These are phyloP conservation scores for Suillus ampliporus DNA, from an alignment of 768 basidiomycete genomes.

Conservation along the genomic window DNA sequence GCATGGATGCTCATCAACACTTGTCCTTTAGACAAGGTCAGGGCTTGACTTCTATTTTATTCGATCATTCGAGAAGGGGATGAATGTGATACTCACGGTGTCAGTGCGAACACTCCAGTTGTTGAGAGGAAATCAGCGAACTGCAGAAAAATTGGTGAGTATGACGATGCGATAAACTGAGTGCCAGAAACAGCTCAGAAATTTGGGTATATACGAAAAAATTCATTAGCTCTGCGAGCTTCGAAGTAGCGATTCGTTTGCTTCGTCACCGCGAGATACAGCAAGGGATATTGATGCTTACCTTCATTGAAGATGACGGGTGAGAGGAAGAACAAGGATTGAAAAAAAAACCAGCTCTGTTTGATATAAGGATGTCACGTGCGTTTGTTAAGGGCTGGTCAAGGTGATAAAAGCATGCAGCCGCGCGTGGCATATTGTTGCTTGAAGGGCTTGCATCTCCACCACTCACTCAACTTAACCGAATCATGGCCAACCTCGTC, in stretches of 20 bases:
- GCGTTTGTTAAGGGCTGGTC: constrained; percentile 42
- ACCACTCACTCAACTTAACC: constrained; percentile 21
- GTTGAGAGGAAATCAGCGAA: neutral
- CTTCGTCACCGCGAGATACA: constrained; percentile 59
- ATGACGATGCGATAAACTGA: neutral
- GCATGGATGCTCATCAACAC: constrained; percentile 85
- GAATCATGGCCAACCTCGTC: constrained; percentile 74
- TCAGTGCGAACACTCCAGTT: neutral
- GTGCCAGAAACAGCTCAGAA: constrained; percentile 62
- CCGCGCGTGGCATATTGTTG: constrained; percentile 9
- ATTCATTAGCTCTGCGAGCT: constrained; percentile 69
- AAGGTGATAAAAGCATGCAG: constrained; percentile 9
- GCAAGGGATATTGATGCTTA: constrained; percentile 36
- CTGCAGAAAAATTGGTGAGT: constrained; percentile 10
- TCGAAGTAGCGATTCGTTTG: constrained; percentile 89
- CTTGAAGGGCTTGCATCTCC: constrained; percentile 19
- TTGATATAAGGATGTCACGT: constrained; percentile 38
- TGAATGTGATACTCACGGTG: constrained; percentile 42
- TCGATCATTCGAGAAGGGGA: constrained; percentile 55
- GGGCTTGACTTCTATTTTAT: constrained; percentile 91
- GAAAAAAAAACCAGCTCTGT: constrained; percentile 9
- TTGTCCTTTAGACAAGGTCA: constrained; percentile 77
- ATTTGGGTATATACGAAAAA: constrained; percentile 85
- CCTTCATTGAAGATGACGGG: constrained; percentile 16
- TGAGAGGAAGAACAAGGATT: constrained; percentile 22